A percentile compares a stretch with the other conserved stretches of the same genome.
These are phyloP conservation scores for Chlamydomonas sp. DNA, from an alignment of 139 green algal genomes.

Conservation along the genomic window DNA sequence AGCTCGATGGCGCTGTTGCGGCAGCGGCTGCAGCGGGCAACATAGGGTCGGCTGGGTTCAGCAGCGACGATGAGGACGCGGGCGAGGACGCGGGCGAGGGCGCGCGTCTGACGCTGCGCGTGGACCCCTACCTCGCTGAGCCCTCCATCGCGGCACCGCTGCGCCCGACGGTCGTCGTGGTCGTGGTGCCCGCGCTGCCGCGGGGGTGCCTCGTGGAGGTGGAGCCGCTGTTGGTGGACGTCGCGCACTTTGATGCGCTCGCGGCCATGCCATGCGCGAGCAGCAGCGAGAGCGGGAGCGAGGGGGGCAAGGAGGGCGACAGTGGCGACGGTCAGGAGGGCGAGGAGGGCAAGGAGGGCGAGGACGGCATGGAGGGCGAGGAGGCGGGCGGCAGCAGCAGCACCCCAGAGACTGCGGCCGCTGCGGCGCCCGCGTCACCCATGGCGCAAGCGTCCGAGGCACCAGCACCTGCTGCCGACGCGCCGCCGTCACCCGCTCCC, in stretches of 20 bases:
- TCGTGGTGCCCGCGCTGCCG: constrained; percentile 7
- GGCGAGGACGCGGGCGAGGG: too few species aligned
- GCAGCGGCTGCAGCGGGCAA: too few species aligned
- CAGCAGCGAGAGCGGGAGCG: too few species aligned
- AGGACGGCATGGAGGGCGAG: not conserved
- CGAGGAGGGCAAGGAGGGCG: not conserved
- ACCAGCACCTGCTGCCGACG: too few species aligned
- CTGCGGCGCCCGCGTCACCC: too few species aligned
- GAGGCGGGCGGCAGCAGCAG: not conserved
- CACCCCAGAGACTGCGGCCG: too few species aligned
- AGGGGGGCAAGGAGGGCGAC: not conserved
- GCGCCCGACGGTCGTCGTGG: not conserved
- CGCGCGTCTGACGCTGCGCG: too few species aligned
- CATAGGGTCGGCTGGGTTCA: too few species aligned
- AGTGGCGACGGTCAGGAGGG: not conserved
- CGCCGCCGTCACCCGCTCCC: too few species aligned
- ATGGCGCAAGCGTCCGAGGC: too few species aligned
- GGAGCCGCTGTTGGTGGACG: constrained; percentile 4
- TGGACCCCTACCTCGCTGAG: constrained; percentile 6
- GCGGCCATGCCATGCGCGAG: too few species aligned
- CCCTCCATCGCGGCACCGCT: not conserved
- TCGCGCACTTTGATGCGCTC: not conserved
- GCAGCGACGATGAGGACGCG: too few species aligned
- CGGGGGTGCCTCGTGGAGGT: constrained; percentile 10
- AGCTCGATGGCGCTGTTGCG: not conserved